Base-by-base conservation (phyloP, 345 rosid genomes). In the Anastatica hierochuntica region DNA sequence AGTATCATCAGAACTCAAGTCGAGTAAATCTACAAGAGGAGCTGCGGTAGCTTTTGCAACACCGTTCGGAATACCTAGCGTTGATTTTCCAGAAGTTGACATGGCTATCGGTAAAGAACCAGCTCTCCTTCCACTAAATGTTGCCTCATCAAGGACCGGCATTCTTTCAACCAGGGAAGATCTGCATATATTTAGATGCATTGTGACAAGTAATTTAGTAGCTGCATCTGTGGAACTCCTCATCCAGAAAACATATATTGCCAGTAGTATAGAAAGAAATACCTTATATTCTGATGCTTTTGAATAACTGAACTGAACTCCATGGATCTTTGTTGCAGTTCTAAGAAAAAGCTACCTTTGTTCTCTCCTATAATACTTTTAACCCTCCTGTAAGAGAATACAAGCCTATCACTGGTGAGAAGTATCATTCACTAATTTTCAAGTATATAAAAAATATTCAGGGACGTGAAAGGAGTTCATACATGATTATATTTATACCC, bases 61-160 rank as follows among this genome's bases (percentile, higher is more conserved):
- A 66, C 96, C 96, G 48, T 84, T 82, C 35, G 92, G 95, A 72
- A 87, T 72, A 56, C 74, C 65, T 63, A 74, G 71, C 10, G 87
- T 18, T 50, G 87, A 26, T 36, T 78, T 79, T 37, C 64, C 60
- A 2, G 95, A 74, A 49, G 82, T 61, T 73, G 96, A 80, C 62
- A 68, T 75, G 53, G 82, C 48, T 50, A 76, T 27, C 7, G 82
- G 92, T 63, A 87, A 63, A 56, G 88, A 84, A 73, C 95, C 82
- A 54, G 90, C 83, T 72, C 85, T 85, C 76, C 88, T 81, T 68
- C 79, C 88, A 73, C 80, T 79, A 72, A 84, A 85, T 57, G 94
- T 79, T 71, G 94, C 94, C 76, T 92, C 95, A 73, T 92, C 98
- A 76, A 92, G 73, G 63, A 92, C 95, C 4, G 98, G 98, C 96